phyloP scores from a whole-genome alignment of 2,329 filamentous ascomycete genomes.

The Sclerotinia subarctica region DNA sequence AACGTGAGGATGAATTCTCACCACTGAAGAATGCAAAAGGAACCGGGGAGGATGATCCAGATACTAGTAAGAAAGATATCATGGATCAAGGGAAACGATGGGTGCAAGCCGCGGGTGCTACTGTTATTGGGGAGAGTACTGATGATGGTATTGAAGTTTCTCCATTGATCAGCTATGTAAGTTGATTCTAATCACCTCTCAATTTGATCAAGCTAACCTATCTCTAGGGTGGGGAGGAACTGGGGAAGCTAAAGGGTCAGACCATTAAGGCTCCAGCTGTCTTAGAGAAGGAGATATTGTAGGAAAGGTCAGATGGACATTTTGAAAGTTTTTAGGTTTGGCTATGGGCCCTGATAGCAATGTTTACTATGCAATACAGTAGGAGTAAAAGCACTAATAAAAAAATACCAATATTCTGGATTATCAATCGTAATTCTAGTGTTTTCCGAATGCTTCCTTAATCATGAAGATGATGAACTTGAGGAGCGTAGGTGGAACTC shows the following conservation, averaged over 20 bases:
- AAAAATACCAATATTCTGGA: not conserved
- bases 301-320: conserved; percentile 2
- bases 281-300: conserved; percentile 45
- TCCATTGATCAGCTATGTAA: conserved; percentile 91
- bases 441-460: not conserved
- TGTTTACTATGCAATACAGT: not conserved
- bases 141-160: conserved; percentile 81
- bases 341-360: conserved; percentile 9
- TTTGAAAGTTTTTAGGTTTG: not conserved
- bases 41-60: conserved; percentile 87
- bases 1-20: conserved; percentile 96
- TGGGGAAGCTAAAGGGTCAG: conserved; percentile 54
- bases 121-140: conserved; percentile 61
- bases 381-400: not conserved
- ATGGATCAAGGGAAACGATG: conserved; percentile 86
- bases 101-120: conserved; percentile 74
- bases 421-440: not conserved
- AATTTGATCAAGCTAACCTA: conserved; percentile 47
- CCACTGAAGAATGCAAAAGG: conserved; percentile 88
- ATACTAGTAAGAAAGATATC: conserved; percentile 88
- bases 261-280: conserved; percentile 52
- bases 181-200: conserved; percentile 41
- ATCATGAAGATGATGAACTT: not conserved
- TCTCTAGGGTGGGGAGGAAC: conserved; percentile 59
- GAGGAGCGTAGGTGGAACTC: not conserved